Conservation (phyloP, 78 protist species). For the Dictyostelium brefeldianum region DNA sequence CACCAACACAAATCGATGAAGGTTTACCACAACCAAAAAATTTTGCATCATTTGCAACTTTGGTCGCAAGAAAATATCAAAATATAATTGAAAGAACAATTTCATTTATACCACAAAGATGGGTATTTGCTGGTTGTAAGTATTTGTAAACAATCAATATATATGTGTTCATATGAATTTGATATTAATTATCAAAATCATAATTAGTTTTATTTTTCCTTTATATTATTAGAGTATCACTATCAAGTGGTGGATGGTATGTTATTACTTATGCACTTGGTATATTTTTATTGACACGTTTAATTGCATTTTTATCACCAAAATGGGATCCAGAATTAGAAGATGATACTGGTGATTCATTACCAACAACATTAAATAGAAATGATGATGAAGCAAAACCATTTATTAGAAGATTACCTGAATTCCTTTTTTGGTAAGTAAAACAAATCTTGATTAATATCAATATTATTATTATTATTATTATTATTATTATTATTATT, state of each 20-base stretch:
- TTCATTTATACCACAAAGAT: conserved; percentile 53
- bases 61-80: conserved; percentile 53
- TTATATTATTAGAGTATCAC: conserved; percentile 51
- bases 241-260: conserved; percentile 87
- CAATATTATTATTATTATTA: not conserved
- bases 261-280: conserved; percentile 96
- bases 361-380: conserved; percentile 84
- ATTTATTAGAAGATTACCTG: conserved; percentile 93
- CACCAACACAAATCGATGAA: conserved; percentile 67
- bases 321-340: conserved; percentile 89
- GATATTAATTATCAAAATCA: not conserved
- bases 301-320: conserved; percentile 94
- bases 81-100: conserved; percentile 60
- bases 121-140: conserved; percentile 63
- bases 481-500: not conserved
- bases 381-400: conserved; percentile 94
- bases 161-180: not conserved
- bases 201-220: conserved; percentile 49
- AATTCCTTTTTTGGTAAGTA: conserved; percentile 94
- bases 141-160: not conserved
- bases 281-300: conserved; percentile 92
- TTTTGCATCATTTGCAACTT: conserved; percentile 33
- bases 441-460: not conserved
- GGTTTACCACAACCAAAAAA: conserved; percentile 68
- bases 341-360: conserved; percentile 68